Base-by-base conservation (phyloP, 768 basidiomycete species). In the Suillus hirtellus region DNA sequence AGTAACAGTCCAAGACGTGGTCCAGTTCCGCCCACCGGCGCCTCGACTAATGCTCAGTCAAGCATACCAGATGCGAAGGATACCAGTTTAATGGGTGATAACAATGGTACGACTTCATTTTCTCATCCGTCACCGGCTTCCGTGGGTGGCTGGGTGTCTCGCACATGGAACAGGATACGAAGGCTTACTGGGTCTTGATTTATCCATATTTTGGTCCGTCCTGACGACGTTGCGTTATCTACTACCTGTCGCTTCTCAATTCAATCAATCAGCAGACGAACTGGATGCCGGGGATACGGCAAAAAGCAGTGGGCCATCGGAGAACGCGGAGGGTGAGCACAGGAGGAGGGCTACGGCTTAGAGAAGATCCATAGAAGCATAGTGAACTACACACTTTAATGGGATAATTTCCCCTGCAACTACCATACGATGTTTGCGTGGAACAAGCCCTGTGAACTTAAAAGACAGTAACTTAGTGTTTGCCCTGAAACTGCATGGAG, bases 31-130 rank as follows among this genome's bases (percentile, higher is more conserved):
- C 64, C 66, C 8, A 47, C 62, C 49, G 60, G 70, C 24, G 60
- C 62, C 65, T 66, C 71, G 60, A 63, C 66, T 66, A 62, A 63
- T 60, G 67, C 54, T 59, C 68, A n/a, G 64, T 52, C 71, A 64
- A 64, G 53, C 62, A 62, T 60, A 50, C 67, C 52, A 60, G 66
- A 65, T 50, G 63, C 66, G 63, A 71, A 66, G 63, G 66, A 66
- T 66, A 60, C 68, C 67, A 61, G 63, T 38, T 63, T 70, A 53
- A 53, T n/a, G 71, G 68, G 69, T 53, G 58, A 64, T 77, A 80
- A 87, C 74, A 89, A 92, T 75, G 92, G 92, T 93, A 90, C 86
- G 91, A 78, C 71, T 77, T 82, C 83, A 81, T 90, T 89, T 79
- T 78, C 80, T 80, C 79, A 79, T 78, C 70, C 82, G 72, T 77